Evolutionary conservation across 345 rosid species (phyloP).

Genomic region (Gossypium australe): DNA sequence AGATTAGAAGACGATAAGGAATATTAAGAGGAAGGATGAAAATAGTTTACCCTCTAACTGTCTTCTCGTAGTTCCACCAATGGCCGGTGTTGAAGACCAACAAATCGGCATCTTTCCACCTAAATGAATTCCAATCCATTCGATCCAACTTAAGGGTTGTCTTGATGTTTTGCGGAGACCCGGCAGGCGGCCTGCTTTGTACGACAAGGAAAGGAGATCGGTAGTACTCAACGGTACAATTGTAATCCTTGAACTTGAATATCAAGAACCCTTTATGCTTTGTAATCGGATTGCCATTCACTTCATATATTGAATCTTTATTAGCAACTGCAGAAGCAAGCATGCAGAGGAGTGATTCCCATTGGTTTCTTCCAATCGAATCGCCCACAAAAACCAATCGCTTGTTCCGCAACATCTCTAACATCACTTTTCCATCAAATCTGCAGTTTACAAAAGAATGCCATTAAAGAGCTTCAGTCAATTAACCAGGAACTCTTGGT

Average conservation of each 20-base stretch:
- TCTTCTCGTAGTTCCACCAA: slow-evolving; percentile 97
- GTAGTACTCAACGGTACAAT: slow-evolving; percentile 86
- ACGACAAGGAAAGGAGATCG: slow-evolving; percentile 81
- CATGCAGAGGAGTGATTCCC: slow-evolving; percentile 92
- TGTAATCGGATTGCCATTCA: slow-evolving; percentile 76
- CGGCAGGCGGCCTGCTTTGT: slow-evolving; percentile 75
- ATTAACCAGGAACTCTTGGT: too few species aligned
- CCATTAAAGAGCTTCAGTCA: too few species aligned
- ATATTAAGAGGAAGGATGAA: not conserved
- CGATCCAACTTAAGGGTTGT: slow-evolving; percentile 73
- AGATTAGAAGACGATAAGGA: not conserved
- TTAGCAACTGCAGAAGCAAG: slow-evolving; percentile 60
- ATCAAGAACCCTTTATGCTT: slow-evolving; percentile 86
- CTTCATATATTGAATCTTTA: slow-evolving; percentile 66
- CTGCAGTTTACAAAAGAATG: slow-evolving; percentile 24
- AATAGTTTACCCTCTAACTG: slow-evolving; percentile 62
- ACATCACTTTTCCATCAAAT: slow-evolving; percentile 72
- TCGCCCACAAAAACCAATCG: slow-evolving; percentile 86
- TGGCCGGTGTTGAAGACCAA: slow-evolving; percentile 86
- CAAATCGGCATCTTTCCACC: slow-evolving; percentile 78
- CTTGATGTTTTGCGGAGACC: slow-evolving; percentile 42
- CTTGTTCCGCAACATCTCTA: slow-evolving; percentile 75
- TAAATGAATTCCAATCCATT: slow-evolving; percentile 72
- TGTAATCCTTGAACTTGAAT: slow-evolving; percentile 70
- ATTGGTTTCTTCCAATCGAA: slow-evolving; percentile 93